Percentiles rank a stretch among this genome's conserved stretches.
Evolutionary conservation across 106 monocot genomes (phyloP).

Genomic region (Vanilla planifolia): DNA sequence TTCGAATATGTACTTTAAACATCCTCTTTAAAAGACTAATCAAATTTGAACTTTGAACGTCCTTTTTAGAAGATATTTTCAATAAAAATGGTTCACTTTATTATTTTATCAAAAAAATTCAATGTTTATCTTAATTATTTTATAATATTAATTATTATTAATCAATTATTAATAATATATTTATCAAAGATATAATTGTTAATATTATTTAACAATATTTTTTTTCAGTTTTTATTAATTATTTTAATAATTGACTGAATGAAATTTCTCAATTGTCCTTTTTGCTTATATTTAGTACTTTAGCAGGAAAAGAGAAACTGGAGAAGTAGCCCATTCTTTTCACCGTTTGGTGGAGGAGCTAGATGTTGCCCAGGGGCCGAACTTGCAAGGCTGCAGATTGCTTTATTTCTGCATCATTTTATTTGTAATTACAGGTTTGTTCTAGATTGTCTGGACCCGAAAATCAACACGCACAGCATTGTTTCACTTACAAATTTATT

Average conservation of each 20-base stretch:
- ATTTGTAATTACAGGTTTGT: slow-evolving; percentile 26
- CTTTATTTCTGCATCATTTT: slow-evolving; percentile 34
- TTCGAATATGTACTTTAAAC: too few species aligned
- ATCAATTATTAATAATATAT: too few species aligned
- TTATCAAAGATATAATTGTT: background rate
- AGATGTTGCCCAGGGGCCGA: slow-evolving; percentile 36
- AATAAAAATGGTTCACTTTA: too few species aligned
- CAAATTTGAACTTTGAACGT: too few species aligned
- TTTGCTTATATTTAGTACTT: background rate
- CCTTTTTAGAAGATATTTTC: too few species aligned
- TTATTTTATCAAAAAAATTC: too few species aligned
- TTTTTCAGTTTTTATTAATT: background rate
- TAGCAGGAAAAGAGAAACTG: slow-evolving; percentile 27
- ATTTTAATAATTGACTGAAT: too few species aligned
- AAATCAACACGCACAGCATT: background rate
- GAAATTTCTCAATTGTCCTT: background rate
- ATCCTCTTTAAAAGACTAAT: too few species aligned
- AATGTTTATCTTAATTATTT: background rate
- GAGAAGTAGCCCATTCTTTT: slow-evolving; percentile 27
- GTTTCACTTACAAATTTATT: background rate
- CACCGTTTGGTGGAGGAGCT: slow-evolving; percentile 38
- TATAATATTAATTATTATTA: background rate
- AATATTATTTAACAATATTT: background rate
- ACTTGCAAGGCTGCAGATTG: slow-evolving; percentile 30
- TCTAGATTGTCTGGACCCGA: background rate